Conservation (phyloP, 352 stramenopile species). For the Pythium aristosporum region DNA sequence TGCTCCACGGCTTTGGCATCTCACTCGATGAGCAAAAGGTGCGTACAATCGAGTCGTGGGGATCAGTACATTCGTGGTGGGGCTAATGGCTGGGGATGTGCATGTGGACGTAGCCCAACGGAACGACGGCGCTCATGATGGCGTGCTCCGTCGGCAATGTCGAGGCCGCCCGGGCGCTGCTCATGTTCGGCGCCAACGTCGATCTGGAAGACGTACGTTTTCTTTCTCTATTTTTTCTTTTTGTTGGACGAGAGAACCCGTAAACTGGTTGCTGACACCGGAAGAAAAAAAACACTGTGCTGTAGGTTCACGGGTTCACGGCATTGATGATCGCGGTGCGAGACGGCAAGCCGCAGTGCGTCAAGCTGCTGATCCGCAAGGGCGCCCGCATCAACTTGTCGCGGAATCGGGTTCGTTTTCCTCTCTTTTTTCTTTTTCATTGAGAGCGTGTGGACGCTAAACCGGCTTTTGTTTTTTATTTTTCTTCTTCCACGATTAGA, state of each 20-base stretch:
- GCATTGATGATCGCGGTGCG: constrained; percentile 80
- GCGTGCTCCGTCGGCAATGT: constrained; percentile 85
- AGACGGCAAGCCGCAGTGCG: constrained; percentile 59
- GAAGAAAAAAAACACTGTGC: not conserved
- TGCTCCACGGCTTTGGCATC: constrained; percentile 76
- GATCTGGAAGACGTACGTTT: constrained; percentile 77
- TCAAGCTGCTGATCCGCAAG: constrained; percentile 78
- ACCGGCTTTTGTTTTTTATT: not conserved
- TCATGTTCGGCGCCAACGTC: constrained; percentile 85
- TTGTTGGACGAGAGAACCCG: not conserved
- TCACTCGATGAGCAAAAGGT: constrained; percentile 86
- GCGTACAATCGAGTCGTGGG: no score
- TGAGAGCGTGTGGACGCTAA: no score
- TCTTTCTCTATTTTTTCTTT: not conserved
- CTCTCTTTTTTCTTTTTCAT: not conserved
- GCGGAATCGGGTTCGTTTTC: constrained; percentile 62
- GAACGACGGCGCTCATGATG: constrained; percentile 81
- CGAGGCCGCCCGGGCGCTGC: constrained; percentile 69
- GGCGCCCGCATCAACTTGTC: constrained; percentile 81
- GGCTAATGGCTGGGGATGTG: not conserved
- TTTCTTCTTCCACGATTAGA: constrained; percentile 33
- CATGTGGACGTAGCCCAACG: constrained; percentile 50
- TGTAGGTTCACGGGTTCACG: constrained; percentile 77
- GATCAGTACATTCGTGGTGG: no score
- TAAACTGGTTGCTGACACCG: no score